phyloP scores from a whole-genome alignment of 352 stramenopile species.

The Phytophthora agathidicida region DNA sequence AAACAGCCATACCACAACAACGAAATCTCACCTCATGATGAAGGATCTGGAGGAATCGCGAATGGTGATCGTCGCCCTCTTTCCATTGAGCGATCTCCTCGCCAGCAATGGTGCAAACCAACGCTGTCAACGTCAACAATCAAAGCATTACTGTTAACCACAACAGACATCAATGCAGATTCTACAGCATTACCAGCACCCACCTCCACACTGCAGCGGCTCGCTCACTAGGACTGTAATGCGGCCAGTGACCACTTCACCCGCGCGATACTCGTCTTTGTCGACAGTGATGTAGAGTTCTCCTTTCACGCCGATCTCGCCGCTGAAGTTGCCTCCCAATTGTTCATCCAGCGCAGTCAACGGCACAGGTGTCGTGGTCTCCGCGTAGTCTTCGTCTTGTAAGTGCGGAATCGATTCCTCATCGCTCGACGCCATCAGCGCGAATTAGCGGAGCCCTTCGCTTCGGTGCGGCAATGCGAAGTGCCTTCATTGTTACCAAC shows the following conservation, averaged over 20 bases:
- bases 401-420: constrained; percentile 16
- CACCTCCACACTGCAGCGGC: constrained; percentile 59
- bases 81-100: constrained; percentile 79
- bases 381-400: constrained; percentile 22
- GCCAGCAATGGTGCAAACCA: constrained; percentile 61
- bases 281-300: constrained; percentile 67
- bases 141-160: background rate
- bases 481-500: constrained; percentile 17
- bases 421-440: constrained; percentile 16
- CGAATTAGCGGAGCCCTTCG: constrained; percentile 14
- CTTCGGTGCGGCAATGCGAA: constrained; percentile 17
- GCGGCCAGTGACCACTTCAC: constrained; percentile 56
- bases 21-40: constrained; percentile 48
- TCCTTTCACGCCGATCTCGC: constrained; percentile 70
- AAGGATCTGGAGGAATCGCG: constrained; percentile 71
- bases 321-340: constrained; percentile 38
- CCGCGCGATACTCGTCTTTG: constrained; percentile 60
- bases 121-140: constrained; percentile 32
- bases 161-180: background rate
- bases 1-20: background rate
- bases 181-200: constrained; percentile 7
- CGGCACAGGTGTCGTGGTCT: constrained; percentile 20
- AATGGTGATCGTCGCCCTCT: constrained; percentile 64
- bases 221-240: constrained; percentile 68
- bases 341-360: constrained; percentile 7